Evolutionary conservation across 352 stramenopile species (phyloP).

Genomic region (Globisporangium sylvaticum): DNA sequence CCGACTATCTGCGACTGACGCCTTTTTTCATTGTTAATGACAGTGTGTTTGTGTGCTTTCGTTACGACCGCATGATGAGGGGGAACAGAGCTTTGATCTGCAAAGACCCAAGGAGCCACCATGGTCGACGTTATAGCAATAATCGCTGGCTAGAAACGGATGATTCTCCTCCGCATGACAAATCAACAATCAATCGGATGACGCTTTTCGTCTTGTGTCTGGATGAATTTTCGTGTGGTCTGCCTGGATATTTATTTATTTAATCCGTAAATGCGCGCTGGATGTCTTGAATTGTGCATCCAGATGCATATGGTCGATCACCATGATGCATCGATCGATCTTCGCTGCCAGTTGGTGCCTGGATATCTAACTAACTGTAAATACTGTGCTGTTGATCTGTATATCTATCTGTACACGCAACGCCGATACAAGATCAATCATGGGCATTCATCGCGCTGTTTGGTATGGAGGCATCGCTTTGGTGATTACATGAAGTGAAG

Average conservation of each 20-base stretch:
- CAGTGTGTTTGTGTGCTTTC: background rate
- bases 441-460: background rate
- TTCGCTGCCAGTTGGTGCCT: background rate
- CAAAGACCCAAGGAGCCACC: background rate
- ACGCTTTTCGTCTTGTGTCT: background rate
- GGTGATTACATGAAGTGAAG: background rate
- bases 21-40: background rate
- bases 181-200: conserved; percentile 3
- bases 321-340: background rate
- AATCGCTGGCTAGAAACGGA: background rate
- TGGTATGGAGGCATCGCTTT: background rate
- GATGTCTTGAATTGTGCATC: background rate
- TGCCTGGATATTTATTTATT: conserved; percentile 6
- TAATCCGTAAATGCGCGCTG: background rate
- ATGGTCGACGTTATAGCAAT: background rate
- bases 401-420: background rate
- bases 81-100: background rate
- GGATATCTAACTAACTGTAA: background rate
- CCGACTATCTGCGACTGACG: background rate
- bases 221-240: background rate
- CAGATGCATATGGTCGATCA: background rate
- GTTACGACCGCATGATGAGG: background rate
- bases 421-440: background rate
- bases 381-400: background rate
- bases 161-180: background rate